These are phyloP conservation scores for Termitomyces sp. DNA, from an alignment of 768 basidiomycete genomes.

Conservation along the genomic window DNA sequence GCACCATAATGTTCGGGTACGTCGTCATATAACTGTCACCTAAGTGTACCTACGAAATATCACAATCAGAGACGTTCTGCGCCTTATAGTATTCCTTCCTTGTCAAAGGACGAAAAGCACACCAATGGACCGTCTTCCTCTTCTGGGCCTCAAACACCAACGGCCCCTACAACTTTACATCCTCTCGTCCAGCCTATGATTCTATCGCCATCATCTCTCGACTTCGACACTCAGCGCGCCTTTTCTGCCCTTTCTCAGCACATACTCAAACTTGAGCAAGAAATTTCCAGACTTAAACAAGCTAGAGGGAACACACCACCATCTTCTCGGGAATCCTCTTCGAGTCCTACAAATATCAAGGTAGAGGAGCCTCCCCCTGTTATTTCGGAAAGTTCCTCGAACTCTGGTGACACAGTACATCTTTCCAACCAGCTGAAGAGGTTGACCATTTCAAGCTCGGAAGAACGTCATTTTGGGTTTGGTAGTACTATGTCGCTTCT, in stretches of 20 bases:
- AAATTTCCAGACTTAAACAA: conserved; percentile 15
- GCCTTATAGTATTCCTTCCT: neutral
- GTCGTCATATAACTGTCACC: conserved; percentile 6
- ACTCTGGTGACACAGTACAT: conserved; percentile 8
- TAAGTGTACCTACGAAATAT: too few species aligned
- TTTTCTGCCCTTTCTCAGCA: conserved; percentile 16
- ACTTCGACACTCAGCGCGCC: conserved; percentile 11
- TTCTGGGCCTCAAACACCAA: neutral
- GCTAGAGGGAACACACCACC: neutral
- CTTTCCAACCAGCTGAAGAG: conserved; percentile 17
- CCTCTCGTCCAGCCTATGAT: conserved; percentile 17
- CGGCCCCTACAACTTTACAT: conserved; percentile 2
- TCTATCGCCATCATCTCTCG: conserved; percentile 8
- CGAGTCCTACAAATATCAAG: neutral
- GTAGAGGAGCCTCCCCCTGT: neutral
- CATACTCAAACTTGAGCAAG: conserved; percentile 16
- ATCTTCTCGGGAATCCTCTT: conserved; percentile 3
- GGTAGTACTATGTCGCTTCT: conserved; percentile 20
- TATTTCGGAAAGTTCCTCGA: neutral
- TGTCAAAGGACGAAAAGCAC: neutral
- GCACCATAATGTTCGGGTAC: conserved; percentile 54
- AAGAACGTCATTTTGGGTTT: conserved; percentile 19
- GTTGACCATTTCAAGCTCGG: conserved; percentile 13
- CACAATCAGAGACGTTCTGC: conserved; percentile 25
- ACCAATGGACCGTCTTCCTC: neutral